phyloP scores from a whole-genome alignment of 2,329 filamentous ascomycete species.

The Beauveria varroae region DNA sequence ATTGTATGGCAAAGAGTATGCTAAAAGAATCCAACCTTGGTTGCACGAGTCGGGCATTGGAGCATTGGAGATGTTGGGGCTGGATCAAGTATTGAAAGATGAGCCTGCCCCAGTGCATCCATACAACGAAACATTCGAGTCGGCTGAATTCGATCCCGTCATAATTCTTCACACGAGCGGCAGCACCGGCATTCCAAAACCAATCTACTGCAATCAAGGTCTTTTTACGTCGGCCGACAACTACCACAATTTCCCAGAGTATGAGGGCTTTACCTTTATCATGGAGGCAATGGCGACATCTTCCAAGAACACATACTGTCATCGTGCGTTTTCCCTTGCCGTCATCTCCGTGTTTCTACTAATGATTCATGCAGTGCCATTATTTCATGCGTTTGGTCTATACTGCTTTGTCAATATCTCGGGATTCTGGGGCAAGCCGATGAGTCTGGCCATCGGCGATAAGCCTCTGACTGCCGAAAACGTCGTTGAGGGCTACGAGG shows the following conservation, averaged over 20 bases:
- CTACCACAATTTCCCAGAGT: constrained; percentile 19
- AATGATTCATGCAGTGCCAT: background rate
- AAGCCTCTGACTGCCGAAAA: constrained; percentile 1
- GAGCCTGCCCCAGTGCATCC: constrained; percentile 25
- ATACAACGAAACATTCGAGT: constrained; percentile 33
- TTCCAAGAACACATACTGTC: background rate
- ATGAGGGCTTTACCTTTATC: constrained; percentile 15
- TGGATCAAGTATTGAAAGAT: constrained; percentile 30
- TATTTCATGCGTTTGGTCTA: constrained; percentile 2
- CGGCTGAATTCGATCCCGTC: constrained; percentile 34
- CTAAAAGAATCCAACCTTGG: constrained; percentile 13
- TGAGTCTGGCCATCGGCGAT: background rate
- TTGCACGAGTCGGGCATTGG: constrained; percentile 24
- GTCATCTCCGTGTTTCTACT: background rate
- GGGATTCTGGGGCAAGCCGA: constrained; percentile 1
- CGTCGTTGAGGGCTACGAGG: constrained; percentile 1
- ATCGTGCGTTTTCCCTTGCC: background rate
- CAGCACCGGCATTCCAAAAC: constrained; percentile 39
- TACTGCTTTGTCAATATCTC: background rate
- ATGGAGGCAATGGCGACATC: background rate
- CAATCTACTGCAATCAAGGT: constrained; percentile 32
- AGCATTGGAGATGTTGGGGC: constrained; percentile 23
- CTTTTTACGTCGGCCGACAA: constrained; percentile 28
- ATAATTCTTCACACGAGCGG: constrained; percentile 38
- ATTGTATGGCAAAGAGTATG: constrained; percentile 18